Percentiles rank a stretch among this genome's conserved stretches.
phyloP scores from a whole-genome alignment of 441 rosid genomes.

The Erodium texanum region DNA sequence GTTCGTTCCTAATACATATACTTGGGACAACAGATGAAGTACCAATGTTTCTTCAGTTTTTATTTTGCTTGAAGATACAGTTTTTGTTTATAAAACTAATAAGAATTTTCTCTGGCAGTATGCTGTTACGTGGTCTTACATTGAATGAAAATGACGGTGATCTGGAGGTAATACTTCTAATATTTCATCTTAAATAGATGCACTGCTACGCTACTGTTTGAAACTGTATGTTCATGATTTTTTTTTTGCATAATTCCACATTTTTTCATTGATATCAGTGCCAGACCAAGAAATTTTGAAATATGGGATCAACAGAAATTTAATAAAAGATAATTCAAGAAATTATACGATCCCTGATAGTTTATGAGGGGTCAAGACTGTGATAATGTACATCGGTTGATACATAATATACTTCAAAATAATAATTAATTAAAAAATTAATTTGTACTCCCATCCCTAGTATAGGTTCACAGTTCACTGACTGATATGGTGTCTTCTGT shows the following conservation, averaged over 20 bases:
- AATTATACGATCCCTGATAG: not conserved
- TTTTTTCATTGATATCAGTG: not conserved
- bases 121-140: slow-evolving; percentile 83
- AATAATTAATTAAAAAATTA: too few species aligned
- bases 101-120: slow-evolving; percentile 41
- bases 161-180: slow-evolving; percentile 62
- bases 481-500: too few species aligned
- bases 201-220: not conserved
- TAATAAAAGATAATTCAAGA: not conserved
- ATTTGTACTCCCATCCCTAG: too few species aligned
- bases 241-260: not conserved
- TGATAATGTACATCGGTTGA: too few species aligned
- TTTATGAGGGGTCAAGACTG: not conserved
- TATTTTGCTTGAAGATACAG: not conserved
- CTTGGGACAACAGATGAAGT: not conserved
- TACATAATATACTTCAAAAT: too few species aligned
- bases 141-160: slow-evolving; percentile 80
- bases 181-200: not conserved
- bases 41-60: not conserved
- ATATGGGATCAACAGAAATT: not conserved
- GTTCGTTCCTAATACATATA: slow-evolving; percentile 32
- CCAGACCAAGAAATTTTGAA: not conserved
- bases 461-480: too few species aligned
- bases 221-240: not conserved
- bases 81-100: slow-evolving; percentile 11